These are phyloP conservation scores for Coelastrella sp. DNA, from an alignment of 139 green algal genomes.

Conservation along the genomic window DNA sequence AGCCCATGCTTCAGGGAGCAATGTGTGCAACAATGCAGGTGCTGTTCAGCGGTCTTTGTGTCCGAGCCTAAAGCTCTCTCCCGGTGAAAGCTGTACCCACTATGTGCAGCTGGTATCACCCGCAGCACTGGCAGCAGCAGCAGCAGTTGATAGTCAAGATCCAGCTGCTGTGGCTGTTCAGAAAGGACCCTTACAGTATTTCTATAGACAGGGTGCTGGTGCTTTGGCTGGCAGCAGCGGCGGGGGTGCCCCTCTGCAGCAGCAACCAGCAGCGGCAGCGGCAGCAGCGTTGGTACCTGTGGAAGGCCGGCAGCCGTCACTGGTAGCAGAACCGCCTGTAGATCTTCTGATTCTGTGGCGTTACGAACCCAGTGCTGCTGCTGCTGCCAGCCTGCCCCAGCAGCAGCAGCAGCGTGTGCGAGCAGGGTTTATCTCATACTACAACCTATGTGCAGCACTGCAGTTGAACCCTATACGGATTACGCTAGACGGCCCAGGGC, in stretches of 20 bases:
- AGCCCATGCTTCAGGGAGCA: no score
- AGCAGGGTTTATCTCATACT: slow-evolving; percentile 34
- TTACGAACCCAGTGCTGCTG: neutral
- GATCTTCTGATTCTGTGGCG: slow-evolving; percentile 62
- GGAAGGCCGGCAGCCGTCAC: neutral
- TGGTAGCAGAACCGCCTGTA: slow-evolving; percentile 53
- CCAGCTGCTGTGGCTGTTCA: no score
- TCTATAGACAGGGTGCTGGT: slow-evolving; percentile 20
- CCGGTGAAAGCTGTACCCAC: slow-evolving; percentile 51
- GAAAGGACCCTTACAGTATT: no score
- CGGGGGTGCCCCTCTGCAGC: neutral
- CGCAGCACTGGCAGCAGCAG: slow-evolving; percentile 1
- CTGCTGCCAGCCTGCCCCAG: neutral
- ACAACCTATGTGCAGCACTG: slow-evolving; percentile 49
- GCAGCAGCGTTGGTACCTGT: neutral
- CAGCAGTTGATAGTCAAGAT: neutral
- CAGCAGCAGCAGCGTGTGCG: slow-evolving; percentile 35
- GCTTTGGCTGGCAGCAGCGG: neutral
- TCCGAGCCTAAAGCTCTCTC: slow-evolving; percentile 39
- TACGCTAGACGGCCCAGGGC: slow-evolving; percentile 11
- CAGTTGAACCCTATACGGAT: slow-evolving; percentile 44
- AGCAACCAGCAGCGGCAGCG: slow-evolving; percentile 1
- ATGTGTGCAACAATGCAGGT: no score
- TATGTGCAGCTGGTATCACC: slow-evolving; percentile 53
- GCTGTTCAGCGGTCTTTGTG: slow-evolving; percentile 36